Evolutionary conservation across 371 early-diverging fungal species (phyloP).

Genomic region (Coemansia sp.): DNA sequence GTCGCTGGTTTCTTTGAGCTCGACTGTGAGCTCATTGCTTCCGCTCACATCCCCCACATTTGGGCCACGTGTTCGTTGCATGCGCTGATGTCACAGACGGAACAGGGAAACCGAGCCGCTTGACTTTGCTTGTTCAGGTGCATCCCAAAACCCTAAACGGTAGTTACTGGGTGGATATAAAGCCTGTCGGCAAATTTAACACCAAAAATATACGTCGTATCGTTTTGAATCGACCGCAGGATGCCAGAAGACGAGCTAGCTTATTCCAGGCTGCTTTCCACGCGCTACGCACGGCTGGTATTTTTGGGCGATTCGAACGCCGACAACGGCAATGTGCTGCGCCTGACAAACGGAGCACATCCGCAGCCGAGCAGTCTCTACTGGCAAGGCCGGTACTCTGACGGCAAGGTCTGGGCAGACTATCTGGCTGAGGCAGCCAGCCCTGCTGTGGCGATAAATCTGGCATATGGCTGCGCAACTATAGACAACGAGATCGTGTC

Average conservation of each 20-base stretch:
- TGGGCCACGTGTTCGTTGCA: conserved; percentile 5
- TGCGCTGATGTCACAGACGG: background rate
- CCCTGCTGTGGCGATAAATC: conserved; percentile 7
- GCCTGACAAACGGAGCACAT: conserved; percentile 19
- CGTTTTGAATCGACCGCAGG: background rate
- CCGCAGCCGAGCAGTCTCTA: conserved; percentile 26
- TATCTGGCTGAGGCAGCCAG: conserved; percentile 14
- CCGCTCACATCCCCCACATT: conserved; percentile 1
- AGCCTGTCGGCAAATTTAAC: background rate
- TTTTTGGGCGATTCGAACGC: conserved; percentile 45
- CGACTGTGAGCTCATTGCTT: too few species aligned
- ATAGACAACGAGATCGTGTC: conserved; percentile 39
- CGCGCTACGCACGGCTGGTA: conserved; percentile 19
- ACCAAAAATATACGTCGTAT: background rate
- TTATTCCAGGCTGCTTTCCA: background rate
- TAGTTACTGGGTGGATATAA: background rate
- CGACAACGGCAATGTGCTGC: conserved; percentile 43
- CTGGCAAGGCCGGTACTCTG: conserved; percentile 35
- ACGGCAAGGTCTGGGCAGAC: conserved; percentile 40
- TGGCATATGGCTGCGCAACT: conserved; percentile 44
- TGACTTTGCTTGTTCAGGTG: background rate
- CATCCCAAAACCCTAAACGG: background rate
- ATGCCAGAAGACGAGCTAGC: background rate
- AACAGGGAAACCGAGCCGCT: too few species aligned
- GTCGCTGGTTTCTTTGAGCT: too few species aligned